These are phyloP conservation scores for Prototheca stagnorum DNA, from an alignment of 163 green algal genomes.

Conservation along the genomic window DNA sequence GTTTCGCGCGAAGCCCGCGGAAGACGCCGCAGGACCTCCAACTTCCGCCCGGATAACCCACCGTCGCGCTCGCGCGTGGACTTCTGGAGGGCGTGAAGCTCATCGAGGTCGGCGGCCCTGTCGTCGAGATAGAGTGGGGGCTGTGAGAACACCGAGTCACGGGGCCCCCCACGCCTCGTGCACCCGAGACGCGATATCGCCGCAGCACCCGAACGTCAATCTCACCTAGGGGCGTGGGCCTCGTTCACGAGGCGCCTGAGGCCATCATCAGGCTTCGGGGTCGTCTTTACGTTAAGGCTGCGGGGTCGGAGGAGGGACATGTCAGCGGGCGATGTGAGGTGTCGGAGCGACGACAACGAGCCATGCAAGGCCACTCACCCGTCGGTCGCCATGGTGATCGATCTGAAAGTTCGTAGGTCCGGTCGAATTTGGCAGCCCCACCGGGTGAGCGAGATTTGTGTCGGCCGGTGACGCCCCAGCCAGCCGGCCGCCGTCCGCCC, in stretches of 20 bases:
- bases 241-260: constrained; percentile 11
- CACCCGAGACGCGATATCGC: neutral
- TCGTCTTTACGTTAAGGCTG: no score
- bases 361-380: no score
- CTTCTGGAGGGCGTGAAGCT: constrained; percentile 43
- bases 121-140: no score
- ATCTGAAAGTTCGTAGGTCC: no score
- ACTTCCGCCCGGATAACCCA: neutral
- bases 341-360: no score
- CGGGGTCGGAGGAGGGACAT: no score
- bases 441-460: no score
- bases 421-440: no score
- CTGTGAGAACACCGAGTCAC: neutral
- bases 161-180: neutral
- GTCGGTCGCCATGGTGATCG: no score
- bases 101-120: constrained; percentile 25
- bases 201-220: neutral
- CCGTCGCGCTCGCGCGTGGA: constrained; percentile 6
- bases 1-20: neutral
- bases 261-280: constrained; percentile 2
- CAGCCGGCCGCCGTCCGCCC: no score
- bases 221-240: constrained; percentile 8
- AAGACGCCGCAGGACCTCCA: neutral
- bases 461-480: no score
- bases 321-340: neutral